Percentiles rank a stretch among this genome's conserved stretches.
phyloP scores from a whole-genome alignment of 2,329 filamentous ascomycete genomes.

The Cercospora berteroae region DNA sequence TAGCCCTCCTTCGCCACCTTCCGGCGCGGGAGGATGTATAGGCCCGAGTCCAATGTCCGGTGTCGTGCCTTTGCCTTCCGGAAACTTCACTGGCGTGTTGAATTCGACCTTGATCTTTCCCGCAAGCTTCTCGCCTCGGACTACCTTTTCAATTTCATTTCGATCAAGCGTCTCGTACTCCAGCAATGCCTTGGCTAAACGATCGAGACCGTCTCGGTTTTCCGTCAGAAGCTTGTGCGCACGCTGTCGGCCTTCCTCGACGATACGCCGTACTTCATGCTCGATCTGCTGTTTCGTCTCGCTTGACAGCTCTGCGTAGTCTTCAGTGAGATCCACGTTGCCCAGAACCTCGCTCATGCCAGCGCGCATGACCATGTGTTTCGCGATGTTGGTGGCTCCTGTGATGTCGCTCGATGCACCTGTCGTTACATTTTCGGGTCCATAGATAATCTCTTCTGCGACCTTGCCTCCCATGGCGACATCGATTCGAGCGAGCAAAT shows the following conservation, averaged over 20 bases:
- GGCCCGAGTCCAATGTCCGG: constrained; percentile 10
- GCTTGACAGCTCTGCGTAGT: constrained; percentile 78
- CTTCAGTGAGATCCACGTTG: constrained; percentile 80
- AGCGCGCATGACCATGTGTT: constrained; percentile 80
- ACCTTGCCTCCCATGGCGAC: constrained; percentile 82
- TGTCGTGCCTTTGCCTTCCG: constrained; percentile 43
- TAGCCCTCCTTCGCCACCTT: neutral
- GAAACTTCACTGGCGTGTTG: constrained; percentile 65
- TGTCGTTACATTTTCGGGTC: constrained; percentile 84
- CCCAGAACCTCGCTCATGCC: constrained; percentile 88
- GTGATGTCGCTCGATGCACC: constrained; percentile 83
- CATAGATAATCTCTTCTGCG: constrained; percentile 87
- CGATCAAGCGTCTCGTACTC: constrained; percentile 91
- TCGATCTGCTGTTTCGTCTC: constrained; percentile 87
- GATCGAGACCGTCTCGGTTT: constrained; percentile 80
- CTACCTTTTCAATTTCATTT: constrained; percentile 85
- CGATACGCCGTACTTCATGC: constrained; percentile 76
- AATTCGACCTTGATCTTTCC: constrained; percentile 62
- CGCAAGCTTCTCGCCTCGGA: constrained; percentile 78
- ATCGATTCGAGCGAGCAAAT: constrained; percentile 78
- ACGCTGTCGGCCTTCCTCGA: constrained; percentile 77
- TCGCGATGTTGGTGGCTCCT: constrained; percentile 76
- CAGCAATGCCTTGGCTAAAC: constrained; percentile 82
- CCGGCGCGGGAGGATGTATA: constrained; percentile 8
- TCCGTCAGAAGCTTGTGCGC: constrained; percentile 68